These are phyloP conservation scores for Chlamydomonas incerta DNA, from an alignment of 139 green algal genomes.

Conservation along the genomic window DNA sequence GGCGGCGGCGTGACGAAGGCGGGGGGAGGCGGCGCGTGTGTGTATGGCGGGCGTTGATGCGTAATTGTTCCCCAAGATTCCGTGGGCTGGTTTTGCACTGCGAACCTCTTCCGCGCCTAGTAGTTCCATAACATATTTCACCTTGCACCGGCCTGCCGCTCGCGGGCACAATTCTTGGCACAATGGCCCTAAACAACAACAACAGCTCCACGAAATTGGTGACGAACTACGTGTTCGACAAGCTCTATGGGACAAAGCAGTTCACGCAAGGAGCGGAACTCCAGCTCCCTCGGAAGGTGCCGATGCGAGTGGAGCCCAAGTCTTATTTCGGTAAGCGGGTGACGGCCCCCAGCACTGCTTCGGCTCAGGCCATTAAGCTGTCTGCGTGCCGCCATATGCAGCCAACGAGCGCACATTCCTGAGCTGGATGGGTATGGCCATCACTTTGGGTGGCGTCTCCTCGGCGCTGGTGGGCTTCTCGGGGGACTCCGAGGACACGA, in stretches of 20 bases:
- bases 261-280: slow-evolving; percentile 68
- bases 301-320: slow-evolving; percentile 91
- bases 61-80: too few species aligned
- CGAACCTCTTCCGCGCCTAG: too few species aligned
- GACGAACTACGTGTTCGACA: slow-evolving; percentile 14
- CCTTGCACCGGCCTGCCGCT: too few species aligned
- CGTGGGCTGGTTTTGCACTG: too few species aligned
- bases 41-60: too few species aligned
- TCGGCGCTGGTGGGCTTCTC: slow-evolving; percentile 83
- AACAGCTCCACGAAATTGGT: background rate
- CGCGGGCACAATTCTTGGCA: background rate
- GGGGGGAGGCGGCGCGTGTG: too few species aligned
- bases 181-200: slow-evolving; percentile 7
- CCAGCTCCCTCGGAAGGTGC: slow-evolving; percentile 83
- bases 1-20: too few species aligned
- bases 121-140: too few species aligned
- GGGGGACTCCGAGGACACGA: slow-evolving; percentile 24
- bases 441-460: slow-evolving; percentile 86
- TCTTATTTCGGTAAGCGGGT: slow-evolving; percentile 85
- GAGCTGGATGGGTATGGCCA: slow-evolving; percentile 88
- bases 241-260: slow-evolving; percentile 55
- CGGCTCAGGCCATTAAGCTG: too few species aligned
- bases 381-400: too few species aligned
- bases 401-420: slow-evolving; percentile 92
- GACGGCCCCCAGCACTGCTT: background rate